Base-by-base conservation (phyloP, 139 green algal species). In the Axilococcus clingmanii region DNA sequence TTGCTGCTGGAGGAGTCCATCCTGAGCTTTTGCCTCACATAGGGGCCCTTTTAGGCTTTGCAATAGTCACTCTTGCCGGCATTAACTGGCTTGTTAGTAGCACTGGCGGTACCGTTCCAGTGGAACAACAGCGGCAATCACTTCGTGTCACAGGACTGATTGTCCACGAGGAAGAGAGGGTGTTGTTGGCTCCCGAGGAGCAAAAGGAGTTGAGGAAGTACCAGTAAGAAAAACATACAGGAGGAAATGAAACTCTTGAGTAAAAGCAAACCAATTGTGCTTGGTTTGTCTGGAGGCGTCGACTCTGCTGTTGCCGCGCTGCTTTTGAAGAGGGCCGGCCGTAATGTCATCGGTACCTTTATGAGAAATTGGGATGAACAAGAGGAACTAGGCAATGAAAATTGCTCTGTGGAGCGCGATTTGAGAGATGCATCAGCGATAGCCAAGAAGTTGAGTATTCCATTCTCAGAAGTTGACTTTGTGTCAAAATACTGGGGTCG, bases 311-410 rank as follows among this genome's bases (percentile, higher is more conserved):
- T 92, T 23, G 76, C 80, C 20, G 78, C 79, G 6, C 49, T 79
- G 36, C 57, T 86, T 35, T 55, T 87, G 40, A 54, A 81, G 53
- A 45, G 32, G 23, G 36, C 42, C 53, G 81, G 49, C 19, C 32
- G 68, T 50, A 48, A 81, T 2, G 64, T 91, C 46, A 57, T 80
- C 34, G 77, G 75, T 12, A 49, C 88, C 23, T 81, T 80, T 73
- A 87, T 87, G 83, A 68, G 72, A 56, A 93, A 86, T 56, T 94
- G 84, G 84, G 84, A 92, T 42, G 69, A 74, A 37, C 43, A 46
- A 20, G 84, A 94, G 60, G 81, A 89, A 53, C 50, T 19, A 0
- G 83, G 72, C 35, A 75, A 79, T 49, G 20, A 5, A 9, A 71
- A 75, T 63, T 78, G 71, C 50, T 66, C 49, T 0, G 57, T 71